Conservation (phyloP, 345 rosid genomes). For the Viola odorata region DNA sequence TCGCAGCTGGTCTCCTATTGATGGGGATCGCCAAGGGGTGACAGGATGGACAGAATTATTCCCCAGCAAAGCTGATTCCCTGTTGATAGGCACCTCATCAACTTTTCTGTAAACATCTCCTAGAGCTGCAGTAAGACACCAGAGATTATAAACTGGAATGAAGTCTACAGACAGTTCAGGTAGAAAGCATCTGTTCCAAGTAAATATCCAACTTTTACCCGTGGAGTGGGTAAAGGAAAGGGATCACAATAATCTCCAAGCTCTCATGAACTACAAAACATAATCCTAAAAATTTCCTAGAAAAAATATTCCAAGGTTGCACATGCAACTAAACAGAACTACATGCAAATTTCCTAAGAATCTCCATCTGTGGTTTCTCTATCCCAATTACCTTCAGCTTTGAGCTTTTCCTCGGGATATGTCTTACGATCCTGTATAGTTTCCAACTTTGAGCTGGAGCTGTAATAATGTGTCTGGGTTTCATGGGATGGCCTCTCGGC, state of each 20-base stretch:
- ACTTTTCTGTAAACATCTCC: slow-evolving; percentile 44
- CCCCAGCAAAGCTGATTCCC: slow-evolving; percentile 42
- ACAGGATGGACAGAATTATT: slow-evolving; percentile 34
- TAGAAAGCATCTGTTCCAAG: not conserved
- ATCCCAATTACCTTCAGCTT: slow-evolving; percentile 47
- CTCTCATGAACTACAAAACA: no score
- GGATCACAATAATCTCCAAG: no score
- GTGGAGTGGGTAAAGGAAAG: no score
- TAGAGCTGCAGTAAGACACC: slow-evolving; percentile 37
- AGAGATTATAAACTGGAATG: slow-evolving; percentile 4
- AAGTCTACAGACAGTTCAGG: not conserved
- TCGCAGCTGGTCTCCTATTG: slow-evolving; percentile 43
- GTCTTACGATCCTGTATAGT: slow-evolving; percentile 24
- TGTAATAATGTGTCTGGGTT: slow-evolving; percentile 19
- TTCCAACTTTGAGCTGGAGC: slow-evolving; percentile 27
- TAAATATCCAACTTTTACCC: not conserved
- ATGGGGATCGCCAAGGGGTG: slow-evolving; percentile 49
- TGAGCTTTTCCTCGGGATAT: slow-evolving; percentile 38
- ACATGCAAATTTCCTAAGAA: no score
- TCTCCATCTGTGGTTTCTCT: not conserved
- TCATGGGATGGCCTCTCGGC: slow-evolving; percentile 29
- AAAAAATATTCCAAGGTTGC: no score
- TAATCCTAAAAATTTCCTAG: no score
- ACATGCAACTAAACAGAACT: no score
- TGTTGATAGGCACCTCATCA: slow-evolving; percentile 38